phyloP scores from a whole-genome alignment of 345 rosid genomes.

The Citrus mangshanensis region DNA sequence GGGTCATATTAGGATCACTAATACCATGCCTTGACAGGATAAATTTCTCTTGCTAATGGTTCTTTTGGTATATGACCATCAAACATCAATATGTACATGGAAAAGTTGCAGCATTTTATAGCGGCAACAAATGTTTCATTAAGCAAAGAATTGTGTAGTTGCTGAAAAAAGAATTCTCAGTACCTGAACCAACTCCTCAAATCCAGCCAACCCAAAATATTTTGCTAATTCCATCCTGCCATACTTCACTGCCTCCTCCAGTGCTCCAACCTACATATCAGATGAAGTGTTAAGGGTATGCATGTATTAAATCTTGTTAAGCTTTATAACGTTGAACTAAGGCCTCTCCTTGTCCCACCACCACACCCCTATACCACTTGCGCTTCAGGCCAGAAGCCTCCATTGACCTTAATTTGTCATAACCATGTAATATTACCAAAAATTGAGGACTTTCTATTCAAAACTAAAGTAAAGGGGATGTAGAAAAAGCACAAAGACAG shows the following conservation, averaged over 20 bases:
- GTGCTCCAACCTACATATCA: slow-evolving; percentile 59
- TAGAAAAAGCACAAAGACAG: not conserved
- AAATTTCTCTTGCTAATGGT: not conserved
- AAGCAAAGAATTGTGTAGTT: not conserved
- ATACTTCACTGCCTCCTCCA: slow-evolving; percentile 75
- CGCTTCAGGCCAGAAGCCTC: not conserved
- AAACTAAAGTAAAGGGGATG: not conserved
- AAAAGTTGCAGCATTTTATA: not conserved
- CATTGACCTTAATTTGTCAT: not conserved
- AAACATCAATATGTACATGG: not conserved
- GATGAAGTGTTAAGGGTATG: not conserved
- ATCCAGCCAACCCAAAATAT: slow-evolving; percentile 53
- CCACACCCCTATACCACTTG: not conserved
- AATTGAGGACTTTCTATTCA: not conserved
- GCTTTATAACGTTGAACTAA: not conserved
- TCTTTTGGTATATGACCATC: not conserved
- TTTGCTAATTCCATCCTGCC: slow-evolving; percentile 74
- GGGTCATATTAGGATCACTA: not conserved
- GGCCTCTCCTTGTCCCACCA: not conserved
- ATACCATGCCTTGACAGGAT: not conserved
- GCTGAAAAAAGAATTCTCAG: not conserved
- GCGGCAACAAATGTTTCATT: not conserved
- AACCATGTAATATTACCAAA: not conserved
- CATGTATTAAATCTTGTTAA: not conserved
- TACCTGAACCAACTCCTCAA: slow-evolving; percentile 74